phyloP scores from a whole-genome alignment of 2,329 filamentous ascomycete species.

The Phaeosphaeriaceae sp. region DNA sequence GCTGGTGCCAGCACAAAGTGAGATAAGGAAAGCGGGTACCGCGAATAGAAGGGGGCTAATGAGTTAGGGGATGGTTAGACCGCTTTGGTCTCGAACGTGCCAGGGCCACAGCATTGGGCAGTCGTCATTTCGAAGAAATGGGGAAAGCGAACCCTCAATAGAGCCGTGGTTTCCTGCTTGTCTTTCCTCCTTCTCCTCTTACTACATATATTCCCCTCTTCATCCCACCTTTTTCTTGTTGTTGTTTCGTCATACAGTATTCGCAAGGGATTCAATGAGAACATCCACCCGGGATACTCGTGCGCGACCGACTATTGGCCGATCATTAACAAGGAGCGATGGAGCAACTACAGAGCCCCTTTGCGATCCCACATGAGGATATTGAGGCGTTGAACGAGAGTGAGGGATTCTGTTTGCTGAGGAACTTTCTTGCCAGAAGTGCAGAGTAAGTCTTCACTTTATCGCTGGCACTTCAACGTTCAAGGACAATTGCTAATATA shows the following conservation, averaged over 20 bases:
- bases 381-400: slow-evolving; percentile 49
- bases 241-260: neutral
- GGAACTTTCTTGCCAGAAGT: slow-evolving; percentile 51
- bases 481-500: slow-evolving; percentile 10
- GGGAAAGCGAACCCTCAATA: slow-evolving; percentile 15
- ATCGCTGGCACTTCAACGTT: slow-evolving; percentile 4
- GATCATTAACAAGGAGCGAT: slow-evolving; percentile 7
- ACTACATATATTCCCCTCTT: neutral
- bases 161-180: slow-evolving; percentile 5
- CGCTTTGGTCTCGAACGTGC: slow-evolving; percentile 4
- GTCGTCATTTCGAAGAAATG: slow-evolving; percentile 28
- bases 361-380: slow-evolving; percentile 53
- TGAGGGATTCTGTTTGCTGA: slow-evolving; percentile 54
- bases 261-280: slow-evolving; percentile 13
- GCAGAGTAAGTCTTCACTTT: slow-evolving; percentile 45
- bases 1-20: neutral
- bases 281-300: slow-evolving; percentile 11
- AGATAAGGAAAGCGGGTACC: slow-evolving; percentile 3
- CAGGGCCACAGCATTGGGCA: slow-evolving; percentile 14
- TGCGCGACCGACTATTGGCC: slow-evolving; percentile 10
- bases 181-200: slow-evolving; percentile 6
- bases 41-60: too few species aligned
- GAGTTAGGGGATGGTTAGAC: slow-evolving; percentile 5
- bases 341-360: slow-evolving; percentile 46
- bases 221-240: neutral